phyloP scores from a whole-genome alignment of 495 filamentous ascomycete species.

The Annulohypoxylon nitens region DNA sequence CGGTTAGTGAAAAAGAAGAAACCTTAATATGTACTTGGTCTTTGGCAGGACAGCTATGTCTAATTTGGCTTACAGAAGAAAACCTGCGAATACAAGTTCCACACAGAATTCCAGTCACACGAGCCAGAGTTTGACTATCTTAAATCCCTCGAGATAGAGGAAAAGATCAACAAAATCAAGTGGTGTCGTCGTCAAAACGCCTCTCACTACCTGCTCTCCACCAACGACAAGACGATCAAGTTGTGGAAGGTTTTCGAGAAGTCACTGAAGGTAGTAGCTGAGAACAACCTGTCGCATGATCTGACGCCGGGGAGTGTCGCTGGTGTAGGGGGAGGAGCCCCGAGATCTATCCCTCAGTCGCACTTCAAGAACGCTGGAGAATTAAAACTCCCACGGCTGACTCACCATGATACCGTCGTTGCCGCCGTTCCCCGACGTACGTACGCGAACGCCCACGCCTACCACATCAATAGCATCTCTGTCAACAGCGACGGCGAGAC shows the following conservation, averaged over 20 bases:
- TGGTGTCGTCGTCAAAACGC: slow-evolving; percentile 99
- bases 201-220: slow-evolving; percentile 97
- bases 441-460: slow-evolving; percentile 98
- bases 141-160: slow-evolving; percentile 98
- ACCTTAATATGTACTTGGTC: slow-evolving; percentile 23
- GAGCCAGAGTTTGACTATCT: slow-evolving; percentile 99
- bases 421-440: slow-evolving; percentile 95
- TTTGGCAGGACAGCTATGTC: slow-evolving; percentile 40
- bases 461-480: slow-evolving; percentile 99
- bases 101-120: slow-evolving; percentile 99
- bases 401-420: slow-evolving; percentile 98
- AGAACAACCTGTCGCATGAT: slow-evolving; percentile 98
- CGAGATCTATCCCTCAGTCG: slow-evolving; percentile 73
- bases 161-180: slow-evolving; percentile 99
- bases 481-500: slow-evolving; percentile 99
- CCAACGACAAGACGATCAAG: slow-evolving; percentile 99
- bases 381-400: slow-evolving; percentile 92
- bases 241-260: slow-evolving; percentile 99
- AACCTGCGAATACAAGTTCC: slow-evolving; percentile 99
- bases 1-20: slow-evolving; percentile 68
- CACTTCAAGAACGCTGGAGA: slow-evolving; percentile 85
- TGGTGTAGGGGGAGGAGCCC: slow-evolving; percentile 76
- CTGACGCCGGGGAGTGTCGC: slow-evolving; percentile 82
- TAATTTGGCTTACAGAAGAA: slow-evolving; percentile 81
- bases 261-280: slow-evolving; percentile 96